Conservation (phyloP, 2,329 filamentous ascomycete species). For the Alternaria dauci region DNA sequence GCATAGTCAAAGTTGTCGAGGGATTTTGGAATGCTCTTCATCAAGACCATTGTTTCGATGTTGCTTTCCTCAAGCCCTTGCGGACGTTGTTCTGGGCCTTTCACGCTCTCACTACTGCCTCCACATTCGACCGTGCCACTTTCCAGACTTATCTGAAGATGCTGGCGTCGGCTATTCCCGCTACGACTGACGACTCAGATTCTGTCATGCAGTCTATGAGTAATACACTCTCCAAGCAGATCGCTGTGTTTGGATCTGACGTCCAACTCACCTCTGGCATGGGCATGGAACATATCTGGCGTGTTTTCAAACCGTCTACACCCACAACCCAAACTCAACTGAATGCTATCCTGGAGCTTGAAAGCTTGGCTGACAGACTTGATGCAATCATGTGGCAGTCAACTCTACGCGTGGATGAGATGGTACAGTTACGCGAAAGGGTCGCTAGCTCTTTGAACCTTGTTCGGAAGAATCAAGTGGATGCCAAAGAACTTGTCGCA, state of each 20-base stretch:
- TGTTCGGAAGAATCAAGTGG: constrained; percentile 39
- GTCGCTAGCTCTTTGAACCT: constrained; percentile 46
- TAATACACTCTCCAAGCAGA: constrained; percentile 35
- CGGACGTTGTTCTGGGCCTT: constrained; percentile 60
- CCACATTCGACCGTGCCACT: constrained; percentile 60
- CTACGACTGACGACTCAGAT: constrained; percentile 7
- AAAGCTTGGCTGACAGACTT: constrained; percentile 57
- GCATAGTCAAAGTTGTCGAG: constrained; percentile 28
- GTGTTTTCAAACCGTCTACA: constrained; percentile 69
- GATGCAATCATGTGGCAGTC: constrained; percentile 53
- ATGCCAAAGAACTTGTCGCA: constrained; percentile 40
- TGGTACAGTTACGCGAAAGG: constrained; percentile 47
- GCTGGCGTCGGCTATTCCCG: constrained; percentile 28
- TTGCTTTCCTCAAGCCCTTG: constrained; percentile 36
- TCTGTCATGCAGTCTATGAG: constrained; percentile 38
- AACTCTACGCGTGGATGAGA: constrained; percentile 41
- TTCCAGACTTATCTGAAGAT: constrained; percentile 63
- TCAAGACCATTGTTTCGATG: constrained; percentile 18
- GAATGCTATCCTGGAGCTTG: constrained; percentile 52
- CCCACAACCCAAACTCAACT: constrained; percentile 53
- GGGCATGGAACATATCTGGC: constrained; percentile 83
- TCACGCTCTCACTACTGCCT: constrained; percentile 52
- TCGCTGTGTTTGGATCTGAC: constrained; percentile 66
- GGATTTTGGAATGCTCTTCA: constrained; percentile 20
- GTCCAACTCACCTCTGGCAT: constrained; percentile 79